Evolutionary conservation across 306 rosid species (phyloP).

Genomic region (Pachyrhizus erosus): DNA sequence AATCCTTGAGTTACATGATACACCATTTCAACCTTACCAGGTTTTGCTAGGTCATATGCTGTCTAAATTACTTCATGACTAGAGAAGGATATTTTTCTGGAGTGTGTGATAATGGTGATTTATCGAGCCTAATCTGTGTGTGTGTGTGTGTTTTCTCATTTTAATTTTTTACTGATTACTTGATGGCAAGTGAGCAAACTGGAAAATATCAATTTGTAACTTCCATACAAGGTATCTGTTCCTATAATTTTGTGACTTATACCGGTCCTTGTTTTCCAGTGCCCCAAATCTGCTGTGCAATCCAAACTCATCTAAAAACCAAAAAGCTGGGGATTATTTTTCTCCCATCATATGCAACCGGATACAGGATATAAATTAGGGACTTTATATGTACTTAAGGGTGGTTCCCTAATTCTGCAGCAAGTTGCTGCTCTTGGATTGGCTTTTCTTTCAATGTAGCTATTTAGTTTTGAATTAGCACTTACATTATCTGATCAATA

Average conservation of each 20-base stretch:
- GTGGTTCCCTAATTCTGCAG: background rate
- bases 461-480: constrained; percentile 23
- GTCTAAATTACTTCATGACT: constrained; percentile 15
- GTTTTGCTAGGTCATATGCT: background rate
- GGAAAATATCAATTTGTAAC: constrained; percentile 1
- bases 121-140: background rate
- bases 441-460: background rate
- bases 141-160: background rate
- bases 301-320: constrained; percentile 14
- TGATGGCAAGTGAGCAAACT: constrained; percentile 8
- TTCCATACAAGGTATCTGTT: background rate
- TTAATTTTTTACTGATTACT: background rate
- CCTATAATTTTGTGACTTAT: constrained; percentile 2
- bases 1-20: constrained; percentile 10
- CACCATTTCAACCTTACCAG: background rate
- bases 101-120: background rate
- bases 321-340: background rate
- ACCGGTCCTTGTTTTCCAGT: background rate
- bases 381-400: background rate
- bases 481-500: constrained; percentile 38
- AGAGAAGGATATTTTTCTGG: constrained; percentile 21
- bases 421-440: background rate
- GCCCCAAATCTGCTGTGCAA: background rate
- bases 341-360: background rate
- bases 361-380: background rate